Conservation (phyloP, 345 rosid genomes). For the Pistacia vera region DNA sequence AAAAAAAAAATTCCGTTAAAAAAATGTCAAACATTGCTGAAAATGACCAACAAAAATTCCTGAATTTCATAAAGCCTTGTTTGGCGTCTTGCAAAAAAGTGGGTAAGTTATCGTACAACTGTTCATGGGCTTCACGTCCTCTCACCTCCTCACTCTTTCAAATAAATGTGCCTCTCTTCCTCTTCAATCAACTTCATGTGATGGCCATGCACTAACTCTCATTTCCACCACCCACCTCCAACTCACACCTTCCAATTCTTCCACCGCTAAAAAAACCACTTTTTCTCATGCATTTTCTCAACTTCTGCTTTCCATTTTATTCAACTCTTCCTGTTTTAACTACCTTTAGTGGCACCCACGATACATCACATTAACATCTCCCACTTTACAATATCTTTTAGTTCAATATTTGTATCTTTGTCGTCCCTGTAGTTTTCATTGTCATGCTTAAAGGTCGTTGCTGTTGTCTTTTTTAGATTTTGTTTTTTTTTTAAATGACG, state of each 20-base stretch:
- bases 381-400: neutral
- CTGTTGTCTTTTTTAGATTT: neutral
- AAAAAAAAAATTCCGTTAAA: too few relatives aligned
- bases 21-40: neutral
- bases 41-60: neutral
- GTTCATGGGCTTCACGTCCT: conserved; percentile 74
- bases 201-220: conserved; percentile 35
- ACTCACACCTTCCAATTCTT: conserved; percentile 12
- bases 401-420: conserved; percentile 1
- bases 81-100: neutral
- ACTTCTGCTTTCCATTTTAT: neutral
- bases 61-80: neutral
- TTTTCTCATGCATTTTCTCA: conserved; percentile 4
- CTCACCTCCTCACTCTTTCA: conserved; percentile 11
- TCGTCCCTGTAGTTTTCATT: neutral
- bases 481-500: conserved; percentile 34
- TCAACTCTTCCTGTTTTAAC: conserved; percentile 12
- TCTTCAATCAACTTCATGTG: conserved; percentile 37
- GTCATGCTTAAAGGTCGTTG: neutral
- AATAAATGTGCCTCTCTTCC: conserved; percentile 10
- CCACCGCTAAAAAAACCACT: conserved; percentile 26
- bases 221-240: conserved; percentile 31
- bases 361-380: conserved; percentile 11
- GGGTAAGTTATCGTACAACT: conserved; percentile 11
- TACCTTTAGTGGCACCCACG: conserved; percentile 59